phyloP scores from a whole-genome alignment of 2,329 filamentous ascomycete species.

The Teratosphaeria pseudoeucalypti region DNA sequence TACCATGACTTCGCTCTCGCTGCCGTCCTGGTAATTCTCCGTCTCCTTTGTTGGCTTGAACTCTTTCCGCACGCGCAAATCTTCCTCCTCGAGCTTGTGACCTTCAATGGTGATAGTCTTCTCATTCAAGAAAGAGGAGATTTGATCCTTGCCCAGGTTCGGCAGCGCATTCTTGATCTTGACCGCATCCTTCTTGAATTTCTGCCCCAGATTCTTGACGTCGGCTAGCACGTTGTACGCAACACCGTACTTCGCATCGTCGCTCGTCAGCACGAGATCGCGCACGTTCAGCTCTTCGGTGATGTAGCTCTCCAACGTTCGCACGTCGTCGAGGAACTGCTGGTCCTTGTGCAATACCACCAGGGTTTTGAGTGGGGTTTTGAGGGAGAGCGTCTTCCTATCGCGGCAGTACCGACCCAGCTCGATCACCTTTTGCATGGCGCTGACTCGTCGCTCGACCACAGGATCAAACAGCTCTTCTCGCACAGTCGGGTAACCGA shows the following conservation, averaged over 20 bases:
- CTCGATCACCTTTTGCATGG: constrained; percentile 96
- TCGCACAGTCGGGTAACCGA: constrained; percentile 78
- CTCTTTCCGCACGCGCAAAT: constrained; percentile 72
- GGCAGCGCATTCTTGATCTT: constrained; percentile 88
- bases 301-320: constrained; percentile 78
- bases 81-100: constrained; percentile 70
- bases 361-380: constrained; percentile 81
- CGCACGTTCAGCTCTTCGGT: constrained; percentile 84
- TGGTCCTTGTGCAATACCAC: constrained; percentile 78
- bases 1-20: constrained; percentile 79
- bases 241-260: constrained; percentile 86
- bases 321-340: constrained; percentile 77
- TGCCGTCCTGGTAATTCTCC: constrained; percentile 73
- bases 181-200: constrained; percentile 87
- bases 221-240: constrained; percentile 84
- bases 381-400: constrained; percentile 71
- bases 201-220: constrained; percentile 91
- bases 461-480: constrained; percentile 78
- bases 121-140: constrained; percentile 64
- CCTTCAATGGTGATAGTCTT: constrained; percentile 75
- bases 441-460: constrained; percentile 73
- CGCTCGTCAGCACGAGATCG: constrained; percentile 70
- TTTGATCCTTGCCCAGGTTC: constrained; percentile 64
- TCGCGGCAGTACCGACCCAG: constrained; percentile 79
- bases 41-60: constrained; percentile 62